Evolutionary conservation across 1,284 basidiomycete genomes (phyloP), one percentile per base, ranked within the genome.

Genomic region (Microbotryum scabiosae): DNA sequence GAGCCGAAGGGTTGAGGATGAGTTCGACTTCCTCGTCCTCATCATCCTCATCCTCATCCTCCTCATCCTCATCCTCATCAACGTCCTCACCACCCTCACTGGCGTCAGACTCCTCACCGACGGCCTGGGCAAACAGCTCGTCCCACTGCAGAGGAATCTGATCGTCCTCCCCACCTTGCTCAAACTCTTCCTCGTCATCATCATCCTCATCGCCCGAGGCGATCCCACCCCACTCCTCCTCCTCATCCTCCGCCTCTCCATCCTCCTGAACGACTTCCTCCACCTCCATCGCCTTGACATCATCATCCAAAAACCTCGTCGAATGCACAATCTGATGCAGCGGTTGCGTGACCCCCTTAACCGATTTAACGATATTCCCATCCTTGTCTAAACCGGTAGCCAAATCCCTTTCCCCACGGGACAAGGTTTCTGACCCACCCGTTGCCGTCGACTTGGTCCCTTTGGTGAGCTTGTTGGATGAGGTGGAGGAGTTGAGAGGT

Each of bases 341-440:
- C 28, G 79, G 78, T 72, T 83, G 82, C 50, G 77, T 76, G 52
- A 82, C 81, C 62, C 80, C 81, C 71, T 79, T 79, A 67, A 82
- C 75, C 43, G 76, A 68, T 71, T 74, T 74, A 20, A 77, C 65
- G 23, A 73, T 68, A 64, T 76, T 71, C 56, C 76, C 76, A 28
- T 76, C 66, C 7, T 65, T 66, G 41, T 69, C 69, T 59, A 76
- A 73, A 41, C 55, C 60, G 3, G 26, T 44, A 28, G 36, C 49
- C 36, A 49, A 51, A 41, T 47, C 50, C 16, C 32, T 36, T 43
- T 61, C 54, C 23, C 53, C 57, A 26, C 36, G 20, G 58, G 25
- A 4, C 49, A 21, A 3, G 12, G 18, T 23, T 20, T 32, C 43
- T 21, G 36, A 57, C 60, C 28, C 32, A 41, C 49, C 51, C 23